phyloP scores from a whole-genome alignment of 345 rosid species.

The Raphanus raphanistrum region DNA sequence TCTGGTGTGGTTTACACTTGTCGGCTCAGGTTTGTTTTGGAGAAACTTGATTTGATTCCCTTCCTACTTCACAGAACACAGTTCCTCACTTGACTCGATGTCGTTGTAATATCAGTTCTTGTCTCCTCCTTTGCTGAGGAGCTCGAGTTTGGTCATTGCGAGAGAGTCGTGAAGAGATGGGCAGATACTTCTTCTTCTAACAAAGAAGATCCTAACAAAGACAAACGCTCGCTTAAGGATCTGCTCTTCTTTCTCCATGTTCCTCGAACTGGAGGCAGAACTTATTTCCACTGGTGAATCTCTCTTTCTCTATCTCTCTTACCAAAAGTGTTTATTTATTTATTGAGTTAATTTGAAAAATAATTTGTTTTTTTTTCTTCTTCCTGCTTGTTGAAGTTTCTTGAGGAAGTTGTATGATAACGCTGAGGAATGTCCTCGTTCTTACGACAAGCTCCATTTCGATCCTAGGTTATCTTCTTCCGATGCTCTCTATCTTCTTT shows the following conservation, averaged over 20 bases:
- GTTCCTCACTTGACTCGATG: constrained; percentile 20
- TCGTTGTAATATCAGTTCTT: constrained; percentile 39
- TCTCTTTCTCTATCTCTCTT: background rate
- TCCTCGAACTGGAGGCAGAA: constrained; percentile 96
- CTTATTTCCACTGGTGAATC: constrained; percentile 82
- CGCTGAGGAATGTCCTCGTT: constrained; percentile 83
- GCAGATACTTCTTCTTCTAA: constrained; percentile 49
- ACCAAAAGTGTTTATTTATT: background rate
- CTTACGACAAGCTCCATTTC: constrained; percentile 87
- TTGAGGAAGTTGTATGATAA: constrained; percentile 72
- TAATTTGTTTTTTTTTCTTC: background rate
- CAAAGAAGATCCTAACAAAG: constrained; percentile 50
- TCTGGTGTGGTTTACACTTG: constrained; percentile 43
- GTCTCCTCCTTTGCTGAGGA: constrained; percentile 42
- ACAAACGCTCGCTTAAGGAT: constrained; percentile 67
- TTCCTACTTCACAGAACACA: background rate
- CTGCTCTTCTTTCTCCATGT: constrained; percentile 89
- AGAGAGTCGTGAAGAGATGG: constrained; percentile 68
- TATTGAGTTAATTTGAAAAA: background rate
- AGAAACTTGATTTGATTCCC: background rate
- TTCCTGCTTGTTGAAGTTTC: constrained; percentile 58
- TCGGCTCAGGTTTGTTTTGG: constrained; percentile 47
- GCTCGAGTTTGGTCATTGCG: constrained; percentile 59
- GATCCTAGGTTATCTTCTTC: constrained; percentile 74
- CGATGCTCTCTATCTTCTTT: background rate